These are phyloP conservation scores for Diaporthe citrichinensis DNA, from an alignment of 2,329 filamentous ascomycete genomes.

Conservation along the genomic window DNA sequence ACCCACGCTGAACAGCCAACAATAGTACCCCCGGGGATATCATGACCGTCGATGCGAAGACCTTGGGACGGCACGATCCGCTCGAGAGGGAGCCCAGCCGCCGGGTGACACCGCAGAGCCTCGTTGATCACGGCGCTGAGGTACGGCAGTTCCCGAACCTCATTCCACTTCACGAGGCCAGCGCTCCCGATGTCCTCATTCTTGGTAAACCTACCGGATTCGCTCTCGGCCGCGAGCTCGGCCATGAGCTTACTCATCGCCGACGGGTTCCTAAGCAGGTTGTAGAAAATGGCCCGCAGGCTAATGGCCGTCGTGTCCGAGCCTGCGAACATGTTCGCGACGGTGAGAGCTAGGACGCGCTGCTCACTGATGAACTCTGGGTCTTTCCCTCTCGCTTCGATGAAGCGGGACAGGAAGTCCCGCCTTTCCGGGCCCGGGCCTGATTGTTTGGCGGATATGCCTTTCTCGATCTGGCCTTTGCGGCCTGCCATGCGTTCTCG, in stretches of 20 bases:
- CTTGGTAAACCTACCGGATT: neutral
- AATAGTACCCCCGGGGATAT: neutral
- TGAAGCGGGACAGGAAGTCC: slow-evolving; percentile 12
- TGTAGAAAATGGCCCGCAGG: slow-evolving; percentile 23
- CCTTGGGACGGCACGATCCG: neutral
- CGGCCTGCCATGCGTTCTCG: slow-evolving; percentile 17
- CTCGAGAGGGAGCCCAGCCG: slow-evolving; percentile 8
- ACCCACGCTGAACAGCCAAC: slow-evolving; percentile 12
- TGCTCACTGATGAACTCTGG: slow-evolving; percentile 19
- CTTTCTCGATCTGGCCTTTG: slow-evolving; percentile 10
- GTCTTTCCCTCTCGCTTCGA: slow-evolving; percentile 2
- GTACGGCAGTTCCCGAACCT: slow-evolving; percentile 5
- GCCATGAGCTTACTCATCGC: neutral
- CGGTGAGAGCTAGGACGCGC: slow-evolving; percentile 25
- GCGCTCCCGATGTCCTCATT: neutral
- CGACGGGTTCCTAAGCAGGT: slow-evolving; percentile 11
- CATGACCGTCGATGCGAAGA: neutral
- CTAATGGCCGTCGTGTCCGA: slow-evolving; percentile 27
- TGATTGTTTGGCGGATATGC: neutral
- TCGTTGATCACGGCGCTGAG: slow-evolving; percentile 26
- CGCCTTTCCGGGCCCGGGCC: slow-evolving; percentile 2
- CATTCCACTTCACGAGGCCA: slow-evolving; percentile 12
- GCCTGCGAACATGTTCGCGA: slow-evolving; percentile 26
- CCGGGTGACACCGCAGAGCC: slow-evolving; percentile 10
- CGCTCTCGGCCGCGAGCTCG: neutral